Conservation (phyloP, 208 protist species). For the Trypanosoma vivax region DNA sequence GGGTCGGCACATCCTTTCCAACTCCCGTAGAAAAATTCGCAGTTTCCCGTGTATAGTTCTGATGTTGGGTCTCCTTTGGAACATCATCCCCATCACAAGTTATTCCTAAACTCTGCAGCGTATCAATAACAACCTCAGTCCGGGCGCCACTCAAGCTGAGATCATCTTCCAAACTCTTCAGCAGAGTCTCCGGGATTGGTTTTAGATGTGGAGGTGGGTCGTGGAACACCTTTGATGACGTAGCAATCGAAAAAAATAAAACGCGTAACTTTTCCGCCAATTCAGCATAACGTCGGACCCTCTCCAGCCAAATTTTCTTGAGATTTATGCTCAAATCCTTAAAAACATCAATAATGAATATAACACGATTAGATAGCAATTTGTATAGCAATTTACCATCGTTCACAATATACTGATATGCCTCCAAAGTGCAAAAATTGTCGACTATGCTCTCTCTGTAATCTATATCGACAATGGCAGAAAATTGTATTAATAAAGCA, state of each 20-base stretch:
- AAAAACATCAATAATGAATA: slow-evolving; percentile 61
- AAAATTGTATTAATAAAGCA: slow-evolving; percentile 28
- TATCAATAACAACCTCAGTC: slow-evolving; percentile 23
- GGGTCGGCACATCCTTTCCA: not conserved
- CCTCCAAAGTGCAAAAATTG: slow-evolving; percentile 73
- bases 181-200: slow-evolving; percentile 32
- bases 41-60: not conserved
- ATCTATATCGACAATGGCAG: slow-evolving; percentile 24
- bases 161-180: slow-evolving; percentile 33
- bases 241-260: slow-evolving; percentile 45
- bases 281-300: slow-evolving; percentile 32
- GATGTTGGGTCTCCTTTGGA: not conserved
- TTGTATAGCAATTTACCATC: slow-evolving; percentile 66
- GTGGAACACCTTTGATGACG: slow-evolving; percentile 41
- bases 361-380: slow-evolving; percentile 47
- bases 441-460: slow-evolving; percentile 58
- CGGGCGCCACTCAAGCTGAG: slow-evolving; percentile 24
- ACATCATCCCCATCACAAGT: not conserved
- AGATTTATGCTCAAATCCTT: slow-evolving; percentile 29
- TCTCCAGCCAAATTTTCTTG: slow-evolving; percentile 41
- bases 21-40: not conserved
- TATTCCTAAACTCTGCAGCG: slow-evolving; percentile 56
- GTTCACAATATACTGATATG: slow-evolving; percentile 47
- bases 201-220: slow-evolving; percentile 50
- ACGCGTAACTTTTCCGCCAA: slow-evolving; percentile 24